These are phyloP conservation scores for Colletotrichum magnum DNA, from an alignment of 2,329 filamentous ascomycete genomes.

Conservation along the genomic window DNA sequence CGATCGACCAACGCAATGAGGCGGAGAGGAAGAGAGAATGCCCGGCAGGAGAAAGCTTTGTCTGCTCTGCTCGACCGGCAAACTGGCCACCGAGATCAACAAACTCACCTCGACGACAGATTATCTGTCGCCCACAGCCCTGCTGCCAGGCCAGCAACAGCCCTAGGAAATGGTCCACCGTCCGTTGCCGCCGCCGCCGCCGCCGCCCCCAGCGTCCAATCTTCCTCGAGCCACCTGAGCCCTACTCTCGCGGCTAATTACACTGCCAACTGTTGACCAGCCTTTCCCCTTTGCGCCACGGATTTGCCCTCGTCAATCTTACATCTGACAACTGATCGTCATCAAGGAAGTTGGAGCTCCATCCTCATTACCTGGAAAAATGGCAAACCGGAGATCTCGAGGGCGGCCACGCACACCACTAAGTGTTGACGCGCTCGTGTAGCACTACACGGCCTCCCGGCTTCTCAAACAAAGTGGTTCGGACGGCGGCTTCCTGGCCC, in stretches of 20 bases:
- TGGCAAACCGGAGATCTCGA: not conserved
- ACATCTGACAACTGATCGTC: slow-evolving; percentile 15
- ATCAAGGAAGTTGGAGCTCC: not conserved
- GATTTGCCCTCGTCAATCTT: slow-evolving; percentile 22
- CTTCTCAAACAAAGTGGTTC: not conserved
- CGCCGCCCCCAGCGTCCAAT: slow-evolving; percentile 8
- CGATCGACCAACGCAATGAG: slow-evolving; percentile 7
- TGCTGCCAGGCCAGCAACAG: too few relatives aligned
- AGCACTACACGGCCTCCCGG: not conserved
- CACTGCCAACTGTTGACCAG: not conserved
- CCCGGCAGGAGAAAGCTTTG: not conserved
- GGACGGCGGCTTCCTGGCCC: slow-evolving; percentile 8
- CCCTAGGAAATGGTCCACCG: too few relatives aligned
- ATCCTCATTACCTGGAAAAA: not conserved
- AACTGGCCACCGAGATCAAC: slow-evolving; percentile 17
- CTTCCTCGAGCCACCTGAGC: slow-evolving; percentile 29
- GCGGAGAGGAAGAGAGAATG: not conserved
- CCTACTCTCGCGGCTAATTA: slow-evolving; percentile 30
- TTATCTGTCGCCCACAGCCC: too few relatives aligned
- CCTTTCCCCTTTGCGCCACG: slow-evolving; percentile 20
- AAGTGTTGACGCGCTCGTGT: not conserved
- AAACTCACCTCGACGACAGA: not conserved
- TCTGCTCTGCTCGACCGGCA: slow-evolving; percentile 5
- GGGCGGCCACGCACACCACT: not conserved
- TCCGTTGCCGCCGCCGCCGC: not conserved